Percentiles rank a stretch among this genome's conserved stretches.
phyloP scores from a whole-genome alignment of 169 alveolate genomes.

The Cryptosporidium viatorum region DNA sequence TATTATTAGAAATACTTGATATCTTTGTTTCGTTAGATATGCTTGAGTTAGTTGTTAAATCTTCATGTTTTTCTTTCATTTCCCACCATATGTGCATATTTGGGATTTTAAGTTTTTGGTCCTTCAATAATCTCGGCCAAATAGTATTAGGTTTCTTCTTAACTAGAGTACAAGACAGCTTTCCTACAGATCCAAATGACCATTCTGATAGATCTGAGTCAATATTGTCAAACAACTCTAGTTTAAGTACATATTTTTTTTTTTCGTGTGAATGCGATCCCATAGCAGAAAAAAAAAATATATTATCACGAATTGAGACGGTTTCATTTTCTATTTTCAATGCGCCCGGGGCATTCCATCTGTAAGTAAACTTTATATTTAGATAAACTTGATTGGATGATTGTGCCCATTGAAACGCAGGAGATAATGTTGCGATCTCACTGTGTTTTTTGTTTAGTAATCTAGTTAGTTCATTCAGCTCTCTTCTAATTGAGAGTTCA shows the following conservation, averaged over 20 bases:
- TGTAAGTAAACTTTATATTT: conserved; percentile 92
- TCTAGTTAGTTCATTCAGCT: conserved; percentile 71
- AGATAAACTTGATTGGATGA: conserved; percentile 88
- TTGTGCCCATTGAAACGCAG: conserved; percentile 98
- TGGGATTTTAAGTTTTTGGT: conserved; percentile 83
- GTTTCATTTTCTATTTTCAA: conserved; percentile 84
- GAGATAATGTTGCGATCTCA: conserved; percentile 81
- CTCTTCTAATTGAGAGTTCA: conserved; percentile 62
- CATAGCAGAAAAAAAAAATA: conserved; percentile 83
- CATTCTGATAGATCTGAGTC: conserved; percentile 83
- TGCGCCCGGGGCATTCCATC: conserved; percentile 96
- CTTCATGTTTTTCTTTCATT: conserved; percentile 90
- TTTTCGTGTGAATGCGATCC: conserved; percentile 87
- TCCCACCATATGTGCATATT: conserved; percentile 95
- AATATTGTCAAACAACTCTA: conserved; percentile 83
- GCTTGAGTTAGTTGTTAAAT: not conserved
- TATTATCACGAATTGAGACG: conserved; percentile 78
- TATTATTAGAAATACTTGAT: conserved; percentile 20
- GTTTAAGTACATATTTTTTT: conserved; percentile 84
- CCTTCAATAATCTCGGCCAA: conserved; percentile 86
- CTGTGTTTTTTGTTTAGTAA: conserved; percentile 66
- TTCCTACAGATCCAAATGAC: conserved; percentile 89
- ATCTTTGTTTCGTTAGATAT: conserved; percentile 4
- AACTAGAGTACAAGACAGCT: conserved; percentile 85
- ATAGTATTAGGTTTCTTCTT: conserved; percentile 81